Percentiles rank a stretch among this genome's conserved stretches.
phyloP scores from a whole-genome alignment of 2,329 filamentous ascomycete species.

The Bisporella sp. region DNA sequence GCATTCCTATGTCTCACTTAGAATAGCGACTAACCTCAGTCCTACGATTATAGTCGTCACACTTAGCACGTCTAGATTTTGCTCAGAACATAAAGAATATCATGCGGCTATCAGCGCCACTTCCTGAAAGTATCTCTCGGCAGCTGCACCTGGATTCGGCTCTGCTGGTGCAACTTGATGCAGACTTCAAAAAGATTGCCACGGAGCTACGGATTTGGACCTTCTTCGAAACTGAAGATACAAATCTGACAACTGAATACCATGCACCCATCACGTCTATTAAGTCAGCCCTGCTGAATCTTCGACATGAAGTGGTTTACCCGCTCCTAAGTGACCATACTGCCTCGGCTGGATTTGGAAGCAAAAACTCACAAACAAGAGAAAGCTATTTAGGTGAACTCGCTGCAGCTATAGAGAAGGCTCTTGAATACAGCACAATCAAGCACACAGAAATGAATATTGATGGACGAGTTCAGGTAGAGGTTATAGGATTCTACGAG shows the following conservation, averaged over 20 bases:
- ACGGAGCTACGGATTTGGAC: slow-evolving; percentile 7
- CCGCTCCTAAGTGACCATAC: slow-evolving; percentile 6
- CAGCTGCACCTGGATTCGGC: slow-evolving; percentile 1
- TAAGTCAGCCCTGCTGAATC: slow-evolving; percentile 6
- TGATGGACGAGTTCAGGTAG: slow-evolving; percentile 1
- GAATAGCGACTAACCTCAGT: too few species aligned
- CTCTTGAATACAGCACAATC: slow-evolving; percentile 3
- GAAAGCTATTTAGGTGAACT: slow-evolving; percentile 2
- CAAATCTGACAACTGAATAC: slow-evolving; percentile 6
- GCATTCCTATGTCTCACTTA: too few species aligned
- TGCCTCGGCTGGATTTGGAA: slow-evolving; percentile 3
- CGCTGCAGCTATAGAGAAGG: slow-evolving; percentile 2
- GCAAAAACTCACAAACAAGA: slow-evolving; percentile 1
- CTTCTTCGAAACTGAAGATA: slow-evolving; percentile 9
- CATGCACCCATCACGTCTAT: slow-evolving; percentile 10
- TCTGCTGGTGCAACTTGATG: slow-evolving; percentile 2
- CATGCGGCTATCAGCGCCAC: background rate
- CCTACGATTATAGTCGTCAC: background rate
- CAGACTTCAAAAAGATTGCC: slow-evolving; percentile 5
- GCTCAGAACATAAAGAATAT: background rate
- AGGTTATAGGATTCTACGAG: slow-evolving; percentile 6
- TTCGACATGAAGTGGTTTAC: slow-evolving; percentile 6
- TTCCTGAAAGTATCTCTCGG: background rate
- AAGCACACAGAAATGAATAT: slow-evolving; percentile 3
- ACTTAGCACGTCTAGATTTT: slow-evolving; percentile 3